phyloP scores from a whole-genome alignment of 202 grass and related monocot species.

The Schoenoplectus triqueter region DNA sequence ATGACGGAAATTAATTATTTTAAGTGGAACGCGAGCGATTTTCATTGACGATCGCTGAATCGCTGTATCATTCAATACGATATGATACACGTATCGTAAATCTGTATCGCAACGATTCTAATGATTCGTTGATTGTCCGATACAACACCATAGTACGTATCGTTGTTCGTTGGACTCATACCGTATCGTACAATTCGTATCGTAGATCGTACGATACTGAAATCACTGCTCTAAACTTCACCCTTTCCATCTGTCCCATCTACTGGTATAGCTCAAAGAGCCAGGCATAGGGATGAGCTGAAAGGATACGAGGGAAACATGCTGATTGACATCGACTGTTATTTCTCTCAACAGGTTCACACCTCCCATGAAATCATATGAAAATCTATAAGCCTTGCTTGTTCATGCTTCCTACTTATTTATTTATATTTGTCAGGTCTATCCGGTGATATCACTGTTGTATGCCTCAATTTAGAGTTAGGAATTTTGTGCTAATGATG shows the following conservation, averaged over 20 bases:
- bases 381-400: constrained; percentile 22
- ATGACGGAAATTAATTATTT: no score
- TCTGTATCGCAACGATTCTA: no score
- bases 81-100: no score
- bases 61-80: no score
- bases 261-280: constrained; percentile 87
- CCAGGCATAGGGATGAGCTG: constrained; percentile 91
- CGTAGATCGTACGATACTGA: no score
- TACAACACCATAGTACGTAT: no score
- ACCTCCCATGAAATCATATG: constrained; percentile 20
- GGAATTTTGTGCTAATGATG: constrained; percentile 46
- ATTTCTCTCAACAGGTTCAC: constrained; percentile 89
- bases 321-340: constrained; percentile 94
- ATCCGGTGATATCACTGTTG: constrained; percentile 93
- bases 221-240: background rate
- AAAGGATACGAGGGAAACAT: constrained; percentile 69
- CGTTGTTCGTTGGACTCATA: no score
- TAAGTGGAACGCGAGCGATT: no score
- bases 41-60: no score
- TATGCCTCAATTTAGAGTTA: constrained; percentile 75
- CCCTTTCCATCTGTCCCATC: constrained; percentile 48
- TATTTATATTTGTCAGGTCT: constrained; percentile 71
- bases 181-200: no score
- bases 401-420: constrained; percentile 23
- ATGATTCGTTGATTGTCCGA: no score